Base-by-base conservation (phyloP, 2,329 filamentous ascomycete genomes). In the Myriosclerotinia scirpicola region DNA sequence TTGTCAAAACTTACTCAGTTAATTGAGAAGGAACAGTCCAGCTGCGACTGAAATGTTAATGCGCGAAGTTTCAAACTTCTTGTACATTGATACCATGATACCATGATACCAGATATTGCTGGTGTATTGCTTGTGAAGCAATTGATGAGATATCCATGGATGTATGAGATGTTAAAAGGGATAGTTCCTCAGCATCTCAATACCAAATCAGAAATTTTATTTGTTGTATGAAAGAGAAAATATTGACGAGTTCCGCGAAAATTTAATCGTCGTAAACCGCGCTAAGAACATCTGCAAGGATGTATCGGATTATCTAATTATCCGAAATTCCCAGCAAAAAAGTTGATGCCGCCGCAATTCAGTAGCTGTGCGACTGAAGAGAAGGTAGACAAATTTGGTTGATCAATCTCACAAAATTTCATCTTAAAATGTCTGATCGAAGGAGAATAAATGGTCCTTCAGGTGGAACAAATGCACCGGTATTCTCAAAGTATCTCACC, bases 371-470 rank as follows among this genome's bases (percentile, higher is more conserved):
- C 30, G n/a, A 52, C 56, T 14, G 26, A 54, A 48, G 38, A 26
- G 36, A 53, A 48, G 38, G 54, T 22, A 26, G 42, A 62, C 38
- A 48, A 34, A 50, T 40, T 30, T 8, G 9, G 12, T 46, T 30
- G 30, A 26, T 26, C 14, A 15, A 26, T 38, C 30, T 11, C 48
- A 54, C 22, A 64, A 22, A 42, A 40, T 26, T 38, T 60, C 15
- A 50, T 36, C 15, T 38, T 67, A 73, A 73, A 66, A 93, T 93
- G 90, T 82, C 90, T 66, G 95, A 99, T 78, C 87, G 93, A 78
- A 89, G 94, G 80, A 88, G 95, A 73, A 88, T 97, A 72, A 98
- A 98, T 79, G 92, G 92, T 6, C 95, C 95, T 8, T 82, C 87
- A 52, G 91, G 91, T 64, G 86, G 87, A 38, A 98, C 93, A 11